phyloP scores from a whole-genome alignment of 2,329 filamentous ascomycete species.

The Diplodia mutila region DNA sequence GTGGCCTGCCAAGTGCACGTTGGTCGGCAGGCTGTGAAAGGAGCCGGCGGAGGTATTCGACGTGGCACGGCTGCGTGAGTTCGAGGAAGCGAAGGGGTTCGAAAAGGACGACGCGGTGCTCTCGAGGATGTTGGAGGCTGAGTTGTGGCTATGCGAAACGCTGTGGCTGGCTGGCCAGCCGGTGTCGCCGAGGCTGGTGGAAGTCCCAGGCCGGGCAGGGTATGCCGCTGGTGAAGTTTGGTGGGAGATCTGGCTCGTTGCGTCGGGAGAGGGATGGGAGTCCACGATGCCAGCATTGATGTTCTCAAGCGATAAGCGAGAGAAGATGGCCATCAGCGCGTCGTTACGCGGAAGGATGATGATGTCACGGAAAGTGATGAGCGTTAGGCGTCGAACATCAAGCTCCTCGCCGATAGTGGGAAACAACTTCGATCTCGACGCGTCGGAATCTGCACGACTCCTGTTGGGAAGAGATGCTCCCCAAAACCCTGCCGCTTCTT shows the following conservation, averaged over 20 bases:
- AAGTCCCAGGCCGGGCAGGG: conserved; percentile 19
- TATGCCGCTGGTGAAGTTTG: conserved; percentile 39
- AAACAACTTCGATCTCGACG: conserved; percentile 48
- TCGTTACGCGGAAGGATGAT: conserved; percentile 90
- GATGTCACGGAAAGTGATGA: conserved; percentile 84
- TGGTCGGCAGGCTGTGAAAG: conserved; percentile 47
- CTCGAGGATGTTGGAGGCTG: conserved; percentile 74
- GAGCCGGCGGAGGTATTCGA: conserved; percentile 71
- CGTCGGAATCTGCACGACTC: conserved; percentile 31
- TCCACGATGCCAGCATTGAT: conserved; percentile 52
- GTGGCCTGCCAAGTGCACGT: conserved; percentile 30
- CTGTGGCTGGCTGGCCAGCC: conserved; percentile 62
- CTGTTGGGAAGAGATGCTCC: conserved; percentile 60
- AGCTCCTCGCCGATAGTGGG: conserved; percentile 62
- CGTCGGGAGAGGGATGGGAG: conserved; percentile 20
- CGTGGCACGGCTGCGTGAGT: conserved; percentile 48
- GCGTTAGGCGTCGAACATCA: conserved; percentile 85
- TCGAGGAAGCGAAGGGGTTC: conserved; percentile 17
- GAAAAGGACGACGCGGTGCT: conserved; percentile 56
- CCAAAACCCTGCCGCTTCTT: conserved; percentile 90
- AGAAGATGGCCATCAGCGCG: conserved; percentile 85
- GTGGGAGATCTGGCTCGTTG: conserved; percentile 11
- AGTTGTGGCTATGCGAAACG: conserved; percentile 69
- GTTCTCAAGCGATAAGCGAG: conserved; percentile 83
- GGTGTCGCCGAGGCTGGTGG: conserved; percentile 31